Base-by-base conservation (phyloP, 306 rosid genomes). In the peach (Prunus persica) region DNA sequence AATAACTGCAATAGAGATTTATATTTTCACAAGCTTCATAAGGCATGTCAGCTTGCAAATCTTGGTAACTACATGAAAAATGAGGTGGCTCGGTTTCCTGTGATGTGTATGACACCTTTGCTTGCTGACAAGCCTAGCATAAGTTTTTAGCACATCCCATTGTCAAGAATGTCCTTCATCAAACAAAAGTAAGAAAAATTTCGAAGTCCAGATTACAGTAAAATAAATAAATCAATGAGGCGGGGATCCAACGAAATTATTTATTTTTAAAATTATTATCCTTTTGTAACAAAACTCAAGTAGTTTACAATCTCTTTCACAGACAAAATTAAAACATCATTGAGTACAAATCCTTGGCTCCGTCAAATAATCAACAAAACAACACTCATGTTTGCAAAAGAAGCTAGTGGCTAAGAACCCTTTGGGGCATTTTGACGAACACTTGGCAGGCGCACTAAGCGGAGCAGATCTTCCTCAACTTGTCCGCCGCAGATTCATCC, bases 401-500 rank as follows among this genome's bases (percentile, higher is more conserved):
- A 54, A 63, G 18, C 20, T 72, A 27, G 63, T 28, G 49, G 13
- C 24, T 22, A 19, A 11, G 25, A 49, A 11, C 43, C 22, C 79
- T 14, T 1, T 67, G 73, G 8, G 78, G 41, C 82, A 80, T 80
- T 78, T 62, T 25, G 76, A 49, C 91, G 82, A 89, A 84, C 90
- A 82, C 6, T 19, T 88, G 84, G 86, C 4, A 0, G 69, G 65
- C 86, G 58, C 57, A 13, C 75, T 77, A 86, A 24, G 0, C 14
- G 67, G 60, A 30, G 71, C 94, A 88, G 61, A 89, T 83, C 46
- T 24, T 74, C 90, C 80, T 87, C 24, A 90, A 87, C 80, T 82
- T 90, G 47, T 90, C 85, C 0, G 96, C 96, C 19, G 82, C 89
- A 41, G 97, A 91, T 85, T 84, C 55, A 69, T 91, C 89, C 56